phyloP scores from a whole-genome alignment of 2,329 filamentous ascomycete genomes.

The Microsporum canis region DNA sequence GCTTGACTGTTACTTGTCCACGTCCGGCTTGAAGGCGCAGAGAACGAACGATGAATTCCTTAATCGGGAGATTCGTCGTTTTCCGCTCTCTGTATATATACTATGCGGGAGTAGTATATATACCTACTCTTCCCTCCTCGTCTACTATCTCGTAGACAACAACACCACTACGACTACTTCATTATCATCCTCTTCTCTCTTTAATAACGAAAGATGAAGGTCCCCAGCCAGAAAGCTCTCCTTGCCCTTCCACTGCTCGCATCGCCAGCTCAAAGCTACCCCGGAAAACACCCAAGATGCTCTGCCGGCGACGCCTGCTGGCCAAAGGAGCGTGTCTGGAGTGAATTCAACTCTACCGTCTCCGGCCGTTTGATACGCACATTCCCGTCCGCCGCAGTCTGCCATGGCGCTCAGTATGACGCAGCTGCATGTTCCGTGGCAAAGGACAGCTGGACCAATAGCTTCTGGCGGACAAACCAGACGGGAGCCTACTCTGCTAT shows the following conservation, averaged over 20 bases:
- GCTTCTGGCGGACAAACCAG: conserved; percentile 18
- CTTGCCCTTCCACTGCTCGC: conserved; percentile 1
- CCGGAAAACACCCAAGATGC: conserved; percentile 8
- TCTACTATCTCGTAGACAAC: background rate
- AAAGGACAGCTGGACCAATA: conserved; percentile 14
- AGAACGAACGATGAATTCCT: background rate
- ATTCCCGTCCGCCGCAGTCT: conserved; percentile 14
- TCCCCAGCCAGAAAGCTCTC: background rate
- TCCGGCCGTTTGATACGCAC: conserved; percentile 12
- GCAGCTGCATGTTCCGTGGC: conserved; percentile 11
- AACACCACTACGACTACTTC: background rate
- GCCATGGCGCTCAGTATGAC: conserved; percentile 13
- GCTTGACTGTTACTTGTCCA: background rate
- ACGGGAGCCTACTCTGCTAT: conserved; percentile 20
- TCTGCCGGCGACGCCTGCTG: conserved; percentile 15
- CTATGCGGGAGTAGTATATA: background rate
- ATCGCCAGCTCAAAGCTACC: background rate
- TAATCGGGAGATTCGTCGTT: background rate
- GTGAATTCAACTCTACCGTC: conserved; percentile 12
- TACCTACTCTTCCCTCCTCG: background rate
- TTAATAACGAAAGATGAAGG: conserved; percentile 1
- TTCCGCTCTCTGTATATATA: background rate
- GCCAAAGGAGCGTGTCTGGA: conserved; percentile 13
- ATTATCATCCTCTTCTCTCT: background rate
- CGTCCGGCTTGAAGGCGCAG: background rate